A percentile compares a stretch with the other conserved stretches of the same genome.
These are phyloP conservation scores for Leccinum ochraceum DNA, from an alignment of 768 basidiomycete genomes.

Conservation along the genomic window DNA sequence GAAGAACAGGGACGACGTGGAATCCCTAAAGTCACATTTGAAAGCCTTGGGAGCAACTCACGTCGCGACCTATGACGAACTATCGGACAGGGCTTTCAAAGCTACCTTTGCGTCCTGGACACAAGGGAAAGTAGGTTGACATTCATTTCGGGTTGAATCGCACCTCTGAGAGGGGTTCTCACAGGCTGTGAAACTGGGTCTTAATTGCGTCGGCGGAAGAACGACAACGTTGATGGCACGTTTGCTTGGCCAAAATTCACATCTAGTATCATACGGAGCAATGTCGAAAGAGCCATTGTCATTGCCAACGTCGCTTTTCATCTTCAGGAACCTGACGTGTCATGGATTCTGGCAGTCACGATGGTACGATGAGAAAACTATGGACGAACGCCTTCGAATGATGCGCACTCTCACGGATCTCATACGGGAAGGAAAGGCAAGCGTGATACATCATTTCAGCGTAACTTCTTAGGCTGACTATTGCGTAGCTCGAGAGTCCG, in stretches of 20 bases:
- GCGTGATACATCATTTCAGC: conserved; percentile 9
- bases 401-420: conserved; percentile 53
- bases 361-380: conserved; percentile 59
- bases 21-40: conserved; percentile 51
- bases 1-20: conserved; percentile 50
- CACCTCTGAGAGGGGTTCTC: not conserved
- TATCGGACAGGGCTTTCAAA: conserved; percentile 56
- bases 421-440: conserved; percentile 55
- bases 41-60: conserved; percentile 68
- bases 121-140: conserved; percentile 49
- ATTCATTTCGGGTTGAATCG: conserved; percentile 12
- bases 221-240: conserved; percentile 70
- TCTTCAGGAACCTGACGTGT: conserved; percentile 79
- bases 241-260: conserved; percentile 64
- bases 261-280: conserved; percentile 85
- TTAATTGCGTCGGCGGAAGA: conserved; percentile 67
- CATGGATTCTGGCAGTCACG: conserved; percentile 80
- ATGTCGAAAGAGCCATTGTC: conserved; percentile 85
- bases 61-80: conserved; percentile 76
- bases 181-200: conserved; percentile 45
- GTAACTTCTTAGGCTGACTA: conserved; percentile 5
- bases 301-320: conserved; percentile 75
- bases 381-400: conserved; percentile 50
- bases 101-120: conserved; percentile 65
- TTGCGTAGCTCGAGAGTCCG: conserved; percentile 60